phyloP scores from a whole-genome alignment of 2,329 filamentous ascomycete genomes.

The Fusarium sp. region DNA sequence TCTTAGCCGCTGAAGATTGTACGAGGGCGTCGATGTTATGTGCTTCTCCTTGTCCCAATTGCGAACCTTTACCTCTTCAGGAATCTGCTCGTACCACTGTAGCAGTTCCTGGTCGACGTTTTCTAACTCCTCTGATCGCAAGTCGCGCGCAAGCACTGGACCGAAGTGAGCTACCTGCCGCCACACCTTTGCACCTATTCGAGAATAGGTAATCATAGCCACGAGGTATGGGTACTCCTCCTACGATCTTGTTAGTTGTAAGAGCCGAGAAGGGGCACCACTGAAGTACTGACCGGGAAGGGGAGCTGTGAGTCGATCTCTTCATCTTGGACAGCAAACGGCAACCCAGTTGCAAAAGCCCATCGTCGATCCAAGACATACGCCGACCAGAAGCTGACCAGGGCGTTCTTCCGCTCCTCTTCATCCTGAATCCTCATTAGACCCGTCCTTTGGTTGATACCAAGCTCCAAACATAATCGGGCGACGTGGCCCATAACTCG shows the following conservation, averaged over 20 bases:
- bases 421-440: constrained; percentile 79
- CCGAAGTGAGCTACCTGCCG: constrained; percentile 81
- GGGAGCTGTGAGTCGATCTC: constrained; percentile 87
- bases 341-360: constrained; percentile 91
- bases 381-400: constrained; percentile 87
- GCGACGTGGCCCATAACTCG: constrained; percentile 87
- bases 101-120: constrained; percentile 87
- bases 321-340: constrained; percentile 86
- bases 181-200: constrained; percentile 90
- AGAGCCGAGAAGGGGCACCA: neutral
- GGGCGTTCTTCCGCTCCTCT: constrained; percentile 76
- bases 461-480: constrained; percentile 84
- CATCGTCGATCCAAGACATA: constrained; percentile 89
- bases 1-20: constrained; percentile 80
- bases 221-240: constrained; percentile 79
- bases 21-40: constrained; percentile 70
- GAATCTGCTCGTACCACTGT: constrained; percentile 88
- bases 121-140: constrained; percentile 82
- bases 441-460: constrained; percentile 84
- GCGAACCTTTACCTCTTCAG: constrained; percentile 69
- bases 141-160: constrained; percentile 70
- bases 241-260: constrained; percentile 51
- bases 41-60: constrained; percentile 70
- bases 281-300: constrained; percentile 74
- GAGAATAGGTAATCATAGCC: constrained; percentile 88